Evolutionary conservation across 2,329 filamentous ascomycete species (phyloP).

Genomic region (Coniochaeta pulveracea): DNA sequence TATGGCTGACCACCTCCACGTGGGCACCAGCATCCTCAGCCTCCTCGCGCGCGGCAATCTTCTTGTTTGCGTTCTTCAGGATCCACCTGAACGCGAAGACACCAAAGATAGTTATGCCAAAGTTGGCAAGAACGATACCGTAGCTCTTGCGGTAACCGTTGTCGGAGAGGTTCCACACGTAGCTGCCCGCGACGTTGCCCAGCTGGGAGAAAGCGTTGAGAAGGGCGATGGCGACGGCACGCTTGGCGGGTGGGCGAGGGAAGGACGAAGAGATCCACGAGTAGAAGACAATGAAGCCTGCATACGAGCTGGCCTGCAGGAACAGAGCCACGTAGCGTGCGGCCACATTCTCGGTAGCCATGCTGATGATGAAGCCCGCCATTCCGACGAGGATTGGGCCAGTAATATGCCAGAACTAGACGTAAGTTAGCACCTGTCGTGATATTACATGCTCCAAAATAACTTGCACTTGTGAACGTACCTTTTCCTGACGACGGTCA

Average conservation of each 20-base stretch:
- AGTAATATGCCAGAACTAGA: conserved; percentile 47
- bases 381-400: conserved; percentile 41
- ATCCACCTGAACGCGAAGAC: conserved; percentile 36
- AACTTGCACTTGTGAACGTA: conserved; percentile 18
- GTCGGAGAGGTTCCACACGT: conserved; percentile 48
- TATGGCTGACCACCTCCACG: conserved; percentile 24
- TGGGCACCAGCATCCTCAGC: conserved; percentile 21
- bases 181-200: conserved; percentile 48
- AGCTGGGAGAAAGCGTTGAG: conserved; percentile 48
- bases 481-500: conserved; percentile 41
- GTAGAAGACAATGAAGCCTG: conserved; percentile 45
- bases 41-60: conserved; percentile 30
- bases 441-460: too few species aligned
- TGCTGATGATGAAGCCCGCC: conserved; percentile 47
- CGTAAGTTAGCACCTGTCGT: too few species aligned
- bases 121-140: conserved; percentile 54
- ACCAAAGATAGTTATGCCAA: conserved; percentile 43
- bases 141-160: conserved; percentile 54
- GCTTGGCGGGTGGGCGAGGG: conserved; percentile 48
- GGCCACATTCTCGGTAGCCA: conserved; percentile 42
- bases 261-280: conserved; percentile 47
- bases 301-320: conserved; percentile 45
- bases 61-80: conserved; percentile 32
- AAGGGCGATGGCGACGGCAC: conserved; percentile 48
- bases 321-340: conserved; percentile 51